Conservation (phyloP, 1,139 yeast genomes). For the Sugiyamaella neomexicana region DNA sequence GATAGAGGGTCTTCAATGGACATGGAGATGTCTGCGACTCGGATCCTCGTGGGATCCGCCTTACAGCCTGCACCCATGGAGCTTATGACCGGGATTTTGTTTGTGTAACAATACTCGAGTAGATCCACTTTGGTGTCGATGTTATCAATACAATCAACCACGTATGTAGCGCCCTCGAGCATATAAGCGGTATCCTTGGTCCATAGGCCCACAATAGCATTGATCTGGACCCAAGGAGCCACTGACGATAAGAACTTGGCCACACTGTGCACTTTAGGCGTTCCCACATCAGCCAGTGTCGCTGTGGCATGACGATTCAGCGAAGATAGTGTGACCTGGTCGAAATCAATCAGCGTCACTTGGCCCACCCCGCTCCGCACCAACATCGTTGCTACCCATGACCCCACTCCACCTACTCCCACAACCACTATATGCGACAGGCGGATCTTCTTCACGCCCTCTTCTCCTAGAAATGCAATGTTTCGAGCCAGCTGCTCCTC, state of each 20-base stretch:
- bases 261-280: slow-evolving; percentile 79
- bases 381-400: slow-evolving; percentile 93
- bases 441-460: slow-evolving; percentile 76
- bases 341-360: slow-evolving; percentile 84
- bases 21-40: slow-evolving; percentile 71
- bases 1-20: slow-evolving; percentile 94
- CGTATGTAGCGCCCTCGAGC: slow-evolving; percentile 54
- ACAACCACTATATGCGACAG: slow-evolving; percentile 78
- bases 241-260: slow-evolving; percentile 61
- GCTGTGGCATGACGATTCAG: slow-evolving; percentile 95
- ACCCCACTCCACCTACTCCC: slow-evolving; percentile 99
- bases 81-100: slow-evolving; percentile 55
- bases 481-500: slow-evolving; percentile 91
- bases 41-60: slow-evolving; percentile 79
- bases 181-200: slow-evolving; percentile 58
- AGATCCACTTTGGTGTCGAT: slow-evolving; percentile 92
- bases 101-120: slow-evolving; percentile 65
- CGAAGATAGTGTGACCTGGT: slow-evolving; percentile 89
- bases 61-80: slow-evolving; percentile 98
- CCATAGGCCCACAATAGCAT: slow-evolving; percentile 78
- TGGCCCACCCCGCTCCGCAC: slow-evolving; percentile 85
- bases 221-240: slow-evolving; percentile 91
- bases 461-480: slow-evolving; percentile 84
- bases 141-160: slow-evolving; percentile 94
- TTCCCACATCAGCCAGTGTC: slow-evolving; percentile 82